Base-by-base conservation (phyloP, 805 yeast genomes). In the Nakazawaea populi region DNA sequence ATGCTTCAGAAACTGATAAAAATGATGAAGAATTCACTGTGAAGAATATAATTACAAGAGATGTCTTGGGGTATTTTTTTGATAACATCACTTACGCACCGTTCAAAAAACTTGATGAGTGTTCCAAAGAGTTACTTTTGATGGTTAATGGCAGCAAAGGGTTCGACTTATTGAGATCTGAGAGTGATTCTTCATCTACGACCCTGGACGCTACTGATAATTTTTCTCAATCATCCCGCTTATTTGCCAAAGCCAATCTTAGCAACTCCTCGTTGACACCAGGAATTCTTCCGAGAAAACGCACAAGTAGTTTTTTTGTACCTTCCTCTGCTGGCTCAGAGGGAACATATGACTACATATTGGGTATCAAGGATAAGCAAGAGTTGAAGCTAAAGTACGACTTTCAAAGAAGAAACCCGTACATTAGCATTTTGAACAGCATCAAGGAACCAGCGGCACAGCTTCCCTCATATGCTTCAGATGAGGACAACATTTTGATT, bases 61-160 rank as follows among this genome's bases (percentile, higher is more conserved):
- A 77, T 50, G 63, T 77, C 5, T 56, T 77, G 44, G 77, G 74
- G 46, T 86, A 85, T 60, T 77, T 77, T 54, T 87, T 74, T 58
- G 91, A 85, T 57, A 87, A 87, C 61, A 78, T 85, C 44, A 80
- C 83, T 0, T 74, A 74, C 48, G 65, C 79, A 4, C 85, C 84
- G 24, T 83, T 85, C 54, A 68, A 74, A 6, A 76, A 73, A 37
- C 70, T 69, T 14, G 69, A 68, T n/a, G 77, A 71, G 12, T 41
- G 43, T 28, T 36, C 49, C 18, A 38, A 37, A n/a, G 41, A 42
- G 8, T 7, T 31, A 6, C 29, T 51, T 5, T 12, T 50, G 6
- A 37, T 28, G n/a, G 39, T 38, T 6, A 46, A 51, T 41, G 35
- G 32, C 8, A 31, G 38, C 12, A 36, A 31, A 37, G 46, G 49